These are phyloP conservation scores for Vigna mungo DNA, from an alignment of 306 rosid genomes.

Conservation along the genomic window DNA sequence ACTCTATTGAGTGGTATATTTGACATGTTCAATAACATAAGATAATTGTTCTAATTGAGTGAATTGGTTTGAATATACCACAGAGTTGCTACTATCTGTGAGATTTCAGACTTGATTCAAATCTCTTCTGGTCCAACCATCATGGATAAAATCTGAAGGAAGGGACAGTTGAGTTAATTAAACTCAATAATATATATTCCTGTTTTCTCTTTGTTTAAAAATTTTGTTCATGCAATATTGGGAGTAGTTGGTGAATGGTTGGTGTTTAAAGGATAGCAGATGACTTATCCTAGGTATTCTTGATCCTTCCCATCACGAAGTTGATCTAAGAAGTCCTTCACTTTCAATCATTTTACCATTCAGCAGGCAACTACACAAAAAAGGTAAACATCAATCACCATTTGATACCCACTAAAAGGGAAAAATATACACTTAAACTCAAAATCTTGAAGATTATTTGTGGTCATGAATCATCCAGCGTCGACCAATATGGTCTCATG, in stretches of 20 bases:
- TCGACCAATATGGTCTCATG: constrained; percentile 39
- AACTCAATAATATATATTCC: constrained; percentile 8
- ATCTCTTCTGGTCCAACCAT: constrained; percentile 19
- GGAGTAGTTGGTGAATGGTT: constrained; percentile 18
- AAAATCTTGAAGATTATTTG: constrained; percentile 36
- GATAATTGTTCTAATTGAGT: background rate
- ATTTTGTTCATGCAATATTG: constrained; percentile 17
- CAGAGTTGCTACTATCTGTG: constrained; percentile 5
- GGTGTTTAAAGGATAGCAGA: background rate
- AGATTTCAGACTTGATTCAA: constrained; percentile 3
- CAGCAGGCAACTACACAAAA: constrained; percentile 35
- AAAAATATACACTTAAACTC: background rate
- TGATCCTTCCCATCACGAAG: constrained; percentile 35
- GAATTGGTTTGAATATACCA: background rate
- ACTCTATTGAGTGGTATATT: background rate
- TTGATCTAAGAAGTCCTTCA: background rate
- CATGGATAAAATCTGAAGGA: constrained; percentile 5
- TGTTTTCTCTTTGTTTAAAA: background rate
- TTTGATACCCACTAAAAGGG: constrained; percentile 12
- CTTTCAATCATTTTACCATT: constrained; percentile 26
- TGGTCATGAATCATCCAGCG: constrained; percentile 39
- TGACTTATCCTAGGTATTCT: constrained; percentile 17
- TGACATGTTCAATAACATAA: background rate
- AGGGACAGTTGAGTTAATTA: constrained; percentile 28
- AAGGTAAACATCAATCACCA: constrained; percentile 32